Conservation (phyloP, 176 grass and related monocot genomes). For the Carex kokanica region DNA sequence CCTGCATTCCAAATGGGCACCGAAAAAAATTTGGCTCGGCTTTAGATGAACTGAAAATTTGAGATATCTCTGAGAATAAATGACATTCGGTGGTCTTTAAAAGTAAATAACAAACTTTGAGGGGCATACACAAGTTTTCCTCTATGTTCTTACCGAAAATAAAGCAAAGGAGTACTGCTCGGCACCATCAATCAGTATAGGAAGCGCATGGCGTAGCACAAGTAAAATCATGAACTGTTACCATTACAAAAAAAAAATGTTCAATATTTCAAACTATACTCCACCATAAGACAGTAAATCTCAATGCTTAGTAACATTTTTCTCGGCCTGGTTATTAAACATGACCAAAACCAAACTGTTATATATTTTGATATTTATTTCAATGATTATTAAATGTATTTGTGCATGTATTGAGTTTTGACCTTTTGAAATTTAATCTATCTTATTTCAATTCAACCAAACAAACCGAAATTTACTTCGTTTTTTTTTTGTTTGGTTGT, state of each 20-base stretch:
- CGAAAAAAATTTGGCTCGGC: too few species aligned
- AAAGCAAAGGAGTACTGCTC: constrained; percentile 70
- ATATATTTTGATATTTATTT: too few species aligned
- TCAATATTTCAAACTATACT: not conserved
- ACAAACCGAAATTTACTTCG: too few species aligned
- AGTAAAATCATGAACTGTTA: constrained; percentile 76
- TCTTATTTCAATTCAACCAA: too few species aligned
- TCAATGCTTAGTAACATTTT: not conserved
- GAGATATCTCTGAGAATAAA: not conserved
- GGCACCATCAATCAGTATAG: constrained; percentile 52
- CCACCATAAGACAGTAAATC: not conserved
- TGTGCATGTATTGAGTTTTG: too few species aligned
- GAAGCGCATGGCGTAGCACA: constrained; percentile 72
- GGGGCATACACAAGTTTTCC: not conserved
- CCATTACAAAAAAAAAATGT: not conserved
- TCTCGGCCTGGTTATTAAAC: not conserved
- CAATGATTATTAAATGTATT: too few species aligned
- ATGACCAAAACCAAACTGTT: constrained; percentile 15
- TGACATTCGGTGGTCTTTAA: not conserved
- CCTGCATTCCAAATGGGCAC: too few species aligned
- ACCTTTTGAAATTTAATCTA: too few species aligned
- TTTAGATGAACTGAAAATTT: too few species aligned
- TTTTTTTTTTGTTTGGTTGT: too few species aligned
- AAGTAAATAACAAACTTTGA: too few species aligned
- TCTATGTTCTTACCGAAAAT: constrained; percentile 56